Evolutionary conservation across 768 basidiomycete species (phyloP).

Genomic region (Tylopilus balloui): DNA sequence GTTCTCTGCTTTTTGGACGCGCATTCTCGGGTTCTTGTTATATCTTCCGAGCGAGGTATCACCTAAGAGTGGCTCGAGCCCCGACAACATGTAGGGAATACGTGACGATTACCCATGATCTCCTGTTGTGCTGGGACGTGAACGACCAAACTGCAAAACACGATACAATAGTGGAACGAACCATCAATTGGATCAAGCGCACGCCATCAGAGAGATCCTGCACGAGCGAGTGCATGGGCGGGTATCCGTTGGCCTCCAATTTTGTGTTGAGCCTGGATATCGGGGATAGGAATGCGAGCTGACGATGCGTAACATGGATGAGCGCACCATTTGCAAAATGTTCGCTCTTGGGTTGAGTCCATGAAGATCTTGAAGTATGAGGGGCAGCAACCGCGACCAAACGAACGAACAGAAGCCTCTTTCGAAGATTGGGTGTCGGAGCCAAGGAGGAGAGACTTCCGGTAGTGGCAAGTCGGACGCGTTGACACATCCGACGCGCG

Average conservation of each 20-base stretch:
- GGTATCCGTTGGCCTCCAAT: conserved; percentile 78
- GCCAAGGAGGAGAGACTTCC: background rate
- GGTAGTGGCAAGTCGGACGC: background rate
- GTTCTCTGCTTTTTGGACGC: conserved; percentile 97
- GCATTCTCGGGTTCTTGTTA: conserved; percentile 83
- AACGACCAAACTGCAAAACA: background rate
- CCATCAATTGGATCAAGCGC: conserved; percentile 92
- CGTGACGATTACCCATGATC: conserved; percentile 74
- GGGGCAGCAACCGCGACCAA: background rate
- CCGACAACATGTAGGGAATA: conserved; percentile 4
- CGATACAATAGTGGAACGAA: conserved; percentile 29
- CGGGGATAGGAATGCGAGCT: background rate
- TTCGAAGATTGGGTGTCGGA: background rate
- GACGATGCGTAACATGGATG: background rate
- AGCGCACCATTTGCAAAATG: conserved; percentile 86
- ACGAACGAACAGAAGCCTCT: too few species aligned
- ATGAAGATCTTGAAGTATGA: conserved; percentile 4
- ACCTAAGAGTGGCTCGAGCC: conserved; percentile 41
- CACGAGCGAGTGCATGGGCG: conserved; percentile 85
- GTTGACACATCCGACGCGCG: conserved; percentile 17
- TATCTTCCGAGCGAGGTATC: conserved; percentile 93
- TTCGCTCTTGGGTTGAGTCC: conserved; percentile 58
- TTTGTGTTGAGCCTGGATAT: conserved; percentile 87
- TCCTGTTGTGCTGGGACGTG: conserved; percentile 52
- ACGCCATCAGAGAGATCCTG: conserved; percentile 94